phyloP scores from a whole-genome alignment of 2,329 filamentous ascomycete species.

The Cercospora nicotianae region DNA sequence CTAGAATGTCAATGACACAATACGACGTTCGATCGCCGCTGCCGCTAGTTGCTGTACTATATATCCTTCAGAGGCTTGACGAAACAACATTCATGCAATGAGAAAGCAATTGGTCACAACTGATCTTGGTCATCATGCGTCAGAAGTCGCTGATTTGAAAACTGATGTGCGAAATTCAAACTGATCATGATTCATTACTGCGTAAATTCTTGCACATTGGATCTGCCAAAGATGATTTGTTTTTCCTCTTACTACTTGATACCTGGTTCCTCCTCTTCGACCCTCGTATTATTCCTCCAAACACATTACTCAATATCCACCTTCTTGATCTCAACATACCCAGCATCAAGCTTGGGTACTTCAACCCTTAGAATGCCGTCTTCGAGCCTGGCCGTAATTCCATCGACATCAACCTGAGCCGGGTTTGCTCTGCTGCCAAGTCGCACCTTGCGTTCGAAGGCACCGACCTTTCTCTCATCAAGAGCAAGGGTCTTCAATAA shows the following conservation, averaged over 20 bases:
- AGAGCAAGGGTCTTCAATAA: conserved; percentile 64
- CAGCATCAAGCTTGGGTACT: conserved; percentile 71
- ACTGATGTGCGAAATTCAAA: not conserved
- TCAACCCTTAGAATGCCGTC: conserved; percentile 75
- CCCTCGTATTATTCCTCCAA: not conserved
- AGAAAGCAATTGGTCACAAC: not conserved
- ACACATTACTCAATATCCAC: conserved; percentile 51
- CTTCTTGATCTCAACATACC: conserved; percentile 58
- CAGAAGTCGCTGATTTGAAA: not conserved
- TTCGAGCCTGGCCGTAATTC: conserved; percentile 73
- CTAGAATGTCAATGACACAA: not conserved
- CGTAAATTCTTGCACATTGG: not conserved
- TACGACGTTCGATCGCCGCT: not conserved
- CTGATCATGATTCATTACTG: not conserved
- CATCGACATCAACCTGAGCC: conserved; percentile 64
- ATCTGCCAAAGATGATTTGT: not conserved
- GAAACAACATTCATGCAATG: not conserved
- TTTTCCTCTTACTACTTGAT: not conserved
- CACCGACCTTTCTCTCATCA: conserved; percentile 69
- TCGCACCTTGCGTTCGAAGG: conserved; percentile 70
- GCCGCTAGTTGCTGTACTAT: not conserved
- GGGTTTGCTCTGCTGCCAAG: conserved; percentile 57
- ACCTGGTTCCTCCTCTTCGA: not conserved
- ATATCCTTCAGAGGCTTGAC: not conserved
- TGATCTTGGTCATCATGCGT: not conserved